Percentiles rank a stretch among this genome's conserved stretches.
These are phyloP conservation scores for Eutrema yunnanense DNA, from an alignment of 345 rosid genomes.

Conservation along the genomic window DNA sequence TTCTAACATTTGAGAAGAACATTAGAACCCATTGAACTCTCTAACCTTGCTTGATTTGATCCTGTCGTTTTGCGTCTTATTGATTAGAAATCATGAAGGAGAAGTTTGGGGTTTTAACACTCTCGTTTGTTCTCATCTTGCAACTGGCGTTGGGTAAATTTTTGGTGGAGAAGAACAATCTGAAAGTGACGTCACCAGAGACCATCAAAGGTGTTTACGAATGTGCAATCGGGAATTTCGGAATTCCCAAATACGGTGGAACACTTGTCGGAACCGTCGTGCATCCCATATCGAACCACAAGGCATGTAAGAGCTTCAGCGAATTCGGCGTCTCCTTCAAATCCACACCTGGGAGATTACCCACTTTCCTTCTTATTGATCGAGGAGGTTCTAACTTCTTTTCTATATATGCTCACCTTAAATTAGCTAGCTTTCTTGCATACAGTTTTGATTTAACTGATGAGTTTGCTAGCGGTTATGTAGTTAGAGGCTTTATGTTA, in stretches of 20 bases:
- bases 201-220: conserved; percentile 3
- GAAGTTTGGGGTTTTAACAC: neutral
- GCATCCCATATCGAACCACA: neutral
- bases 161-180: conserved; percentile 1
- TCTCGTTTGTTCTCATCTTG: neutral
- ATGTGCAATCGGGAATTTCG: conserved; percentile 4
- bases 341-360: conserved; percentile 1
- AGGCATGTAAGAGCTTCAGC: conserved; percentile 3
- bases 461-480: neutral
- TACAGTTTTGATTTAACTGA: neutral
- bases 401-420: neutral
- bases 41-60: neutral
- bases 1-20: neutral
- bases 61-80: too few relatives aligned
- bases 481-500: neutral
- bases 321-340: conserved; percentile 1
- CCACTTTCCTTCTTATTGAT: conserved; percentile 2
- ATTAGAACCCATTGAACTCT: neutral
- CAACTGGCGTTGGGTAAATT: neutral
- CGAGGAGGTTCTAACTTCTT: conserved; percentile 1
- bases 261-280: conserved; percentile 1
- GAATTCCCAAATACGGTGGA: conserved; percentile 5
- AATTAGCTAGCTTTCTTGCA: too few relatives aligned
- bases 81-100: neutral
- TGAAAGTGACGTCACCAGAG: neutral